These are phyloP conservation scores for Garcia nutans DNA, from an alignment of 345 rosid genomes.

Conservation along the genomic window DNA sequence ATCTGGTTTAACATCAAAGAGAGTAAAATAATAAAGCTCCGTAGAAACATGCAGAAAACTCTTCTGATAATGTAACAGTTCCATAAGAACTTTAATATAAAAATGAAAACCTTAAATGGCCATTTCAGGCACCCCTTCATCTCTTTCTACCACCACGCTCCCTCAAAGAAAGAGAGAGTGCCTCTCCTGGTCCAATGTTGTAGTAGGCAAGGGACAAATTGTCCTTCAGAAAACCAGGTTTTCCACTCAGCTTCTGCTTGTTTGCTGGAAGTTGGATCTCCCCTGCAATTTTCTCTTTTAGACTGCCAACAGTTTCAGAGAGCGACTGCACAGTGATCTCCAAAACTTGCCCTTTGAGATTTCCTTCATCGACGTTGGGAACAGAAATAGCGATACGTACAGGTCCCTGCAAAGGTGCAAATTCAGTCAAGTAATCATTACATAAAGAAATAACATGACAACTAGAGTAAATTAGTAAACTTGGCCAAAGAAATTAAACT, in stretches of 20 bases:
- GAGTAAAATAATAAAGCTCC: not conserved
- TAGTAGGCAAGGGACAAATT: slow-evolving; percentile 82
- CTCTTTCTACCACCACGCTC: slow-evolving; percentile 92
- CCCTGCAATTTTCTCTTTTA: slow-evolving; percentile 92
- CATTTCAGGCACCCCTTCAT: slow-evolving; percentile 36
- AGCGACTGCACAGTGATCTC: slow-evolving; percentile 69
- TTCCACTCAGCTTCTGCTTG: slow-evolving; percentile 88
- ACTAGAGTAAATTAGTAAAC: not conserved
- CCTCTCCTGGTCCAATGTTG: slow-evolving; percentile 67
- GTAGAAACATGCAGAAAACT: not conserved
- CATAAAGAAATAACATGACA: not conserved
- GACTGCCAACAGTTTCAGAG: slow-evolving; percentile 73
- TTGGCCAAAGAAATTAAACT: not conserved
- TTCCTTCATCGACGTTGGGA: slow-evolving; percentile 77
- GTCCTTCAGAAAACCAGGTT: slow-evolving; percentile 87
- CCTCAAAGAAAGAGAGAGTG: slow-evolving; percentile 59
- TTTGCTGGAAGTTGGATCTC: slow-evolving; percentile 79
- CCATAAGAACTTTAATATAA: too few species aligned
- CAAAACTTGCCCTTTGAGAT: slow-evolving; percentile 63
- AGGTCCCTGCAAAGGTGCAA: slow-evolving; percentile 52
- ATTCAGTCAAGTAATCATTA: not conserved
- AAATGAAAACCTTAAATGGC: slow-evolving; percentile 20
- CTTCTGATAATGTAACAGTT: too few species aligned
- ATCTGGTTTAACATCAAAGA: slow-evolving; percentile 13
- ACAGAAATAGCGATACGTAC: slow-evolving; percentile 58